These are phyloP conservation scores for Acorus gramineus DNA, from an alignment of 106 monocot species.

Conservation along the genomic window DNA sequence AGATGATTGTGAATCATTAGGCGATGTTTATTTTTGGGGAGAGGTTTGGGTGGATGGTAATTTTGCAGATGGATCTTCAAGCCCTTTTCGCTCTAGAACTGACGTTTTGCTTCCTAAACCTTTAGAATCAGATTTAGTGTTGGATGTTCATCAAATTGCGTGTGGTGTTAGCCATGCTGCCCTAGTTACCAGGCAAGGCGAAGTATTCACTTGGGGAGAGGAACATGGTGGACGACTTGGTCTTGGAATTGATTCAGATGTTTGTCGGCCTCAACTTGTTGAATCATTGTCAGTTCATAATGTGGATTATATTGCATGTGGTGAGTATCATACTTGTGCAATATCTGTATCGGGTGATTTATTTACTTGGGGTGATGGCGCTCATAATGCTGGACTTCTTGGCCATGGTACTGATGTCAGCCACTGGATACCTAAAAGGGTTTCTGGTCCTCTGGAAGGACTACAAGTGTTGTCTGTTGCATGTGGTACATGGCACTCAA, in stretches of 20 bases:
- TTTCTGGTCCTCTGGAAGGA: slow-evolving; percentile 62
- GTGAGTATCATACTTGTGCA: slow-evolving; percentile 79
- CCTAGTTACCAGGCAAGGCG: slow-evolving; percentile 75
- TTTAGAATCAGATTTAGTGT: slow-evolving; percentile 67
- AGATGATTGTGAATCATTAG: slow-evolving; percentile 75
- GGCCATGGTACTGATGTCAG: slow-evolving; percentile 58
- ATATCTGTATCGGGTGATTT: slow-evolving; percentile 59
- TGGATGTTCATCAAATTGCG: slow-evolving; percentile 69
- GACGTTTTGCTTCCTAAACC: slow-evolving; percentile 58
- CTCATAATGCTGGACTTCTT: slow-evolving; percentile 43
- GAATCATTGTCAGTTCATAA: slow-evolving; percentile 39
- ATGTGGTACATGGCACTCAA: slow-evolving; percentile 77
- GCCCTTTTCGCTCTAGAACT: slow-evolving; percentile 18
- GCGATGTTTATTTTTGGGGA: slow-evolving; percentile 90
- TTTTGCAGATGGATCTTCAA: slow-evolving; percentile 7
- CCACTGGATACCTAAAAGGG: slow-evolving; percentile 69
- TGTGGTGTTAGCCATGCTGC: slow-evolving; percentile 67
- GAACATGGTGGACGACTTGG: slow-evolving; percentile 76
- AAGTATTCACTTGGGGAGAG: slow-evolving; percentile 87
- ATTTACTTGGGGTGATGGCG: slow-evolving; percentile 80
- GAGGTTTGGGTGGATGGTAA: slow-evolving; percentile 56
- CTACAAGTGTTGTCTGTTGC: slow-evolving; percentile 49
- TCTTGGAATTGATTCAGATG: slow-evolving; percentile 49
- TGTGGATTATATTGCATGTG: slow-evolving; percentile 58
- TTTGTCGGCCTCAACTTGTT: slow-evolving; percentile 45